A percentile compares a stretch with the other conserved stretches of the same genome.
Evolutionary conservation across 2,329 filamentous ascomycete species (phyloP).

Genomic region (Clonostachys solani): DNA sequence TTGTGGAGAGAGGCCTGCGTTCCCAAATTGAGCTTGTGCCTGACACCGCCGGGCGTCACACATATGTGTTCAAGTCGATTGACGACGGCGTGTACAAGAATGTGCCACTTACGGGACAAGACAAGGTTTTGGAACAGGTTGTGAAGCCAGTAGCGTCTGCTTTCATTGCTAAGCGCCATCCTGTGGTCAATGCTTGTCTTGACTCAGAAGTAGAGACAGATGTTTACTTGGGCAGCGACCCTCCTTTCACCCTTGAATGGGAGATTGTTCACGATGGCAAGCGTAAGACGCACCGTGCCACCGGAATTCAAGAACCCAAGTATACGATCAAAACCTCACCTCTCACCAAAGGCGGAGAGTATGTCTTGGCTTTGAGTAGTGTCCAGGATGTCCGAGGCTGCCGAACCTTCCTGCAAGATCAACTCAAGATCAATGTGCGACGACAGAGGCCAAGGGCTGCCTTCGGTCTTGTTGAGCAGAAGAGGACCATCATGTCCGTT

Average conservation of each 20-base stretch:
- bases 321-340: slow-evolving; percentile 73
- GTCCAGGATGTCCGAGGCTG: slow-evolving; percentile 85
- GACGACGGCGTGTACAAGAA: slow-evolving; percentile 77
- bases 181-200: slow-evolving; percentile 68
- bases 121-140: slow-evolving; percentile 72
- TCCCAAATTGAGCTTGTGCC: slow-evolving; percentile 84
- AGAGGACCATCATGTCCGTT: slow-evolving; percentile 68
- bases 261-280: slow-evolving; percentile 89
- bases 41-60: slow-evolving; percentile 75
- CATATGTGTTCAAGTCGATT: slow-evolving; percentile 78
- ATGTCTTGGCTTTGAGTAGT: slow-evolving; percentile 79
- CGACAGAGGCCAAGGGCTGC: slow-evolving; percentile 82
- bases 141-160: slow-evolving; percentile 92
- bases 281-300: slow-evolving; percentile 63
- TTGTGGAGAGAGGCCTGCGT: slow-evolving; percentile 65
- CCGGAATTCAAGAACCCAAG: slow-evolving; percentile 56
- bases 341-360: slow-evolving; percentile 80
- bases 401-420: slow-evolving; percentile 79
- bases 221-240: slow-evolving; percentile 73
- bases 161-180: slow-evolving; percentile 53
- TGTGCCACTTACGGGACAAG: slow-evolving; percentile 55
- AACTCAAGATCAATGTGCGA: slow-evolving; percentile 79
- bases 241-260: slow-evolving; percentile 87
- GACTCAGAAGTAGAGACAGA: slow-evolving; percentile 75
- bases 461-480: slow-evolving; percentile 83